A percentile compares a stretch with the other conserved stretches of the same genome.
These are phyloP conservation scores for Flaveria bidentis DNA, from an alignment of 129 eudicot genomes.

Conservation along the genomic window DNA sequence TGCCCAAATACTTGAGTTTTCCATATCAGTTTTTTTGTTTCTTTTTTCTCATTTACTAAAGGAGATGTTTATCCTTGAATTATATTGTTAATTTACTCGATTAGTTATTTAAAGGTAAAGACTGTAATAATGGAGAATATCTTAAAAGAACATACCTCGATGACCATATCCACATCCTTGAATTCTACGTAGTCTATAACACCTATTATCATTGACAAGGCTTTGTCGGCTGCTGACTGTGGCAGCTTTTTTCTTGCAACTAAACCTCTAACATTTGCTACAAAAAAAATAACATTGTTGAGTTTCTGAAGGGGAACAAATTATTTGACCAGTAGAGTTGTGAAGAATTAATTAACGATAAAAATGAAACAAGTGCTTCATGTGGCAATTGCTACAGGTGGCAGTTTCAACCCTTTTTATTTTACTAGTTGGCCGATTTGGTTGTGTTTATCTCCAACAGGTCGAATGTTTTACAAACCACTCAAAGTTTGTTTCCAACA, in stretches of 20 bases:
- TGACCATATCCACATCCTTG: constrained; percentile 89
- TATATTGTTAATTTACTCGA: neutral
- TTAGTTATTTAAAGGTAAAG: neutral
- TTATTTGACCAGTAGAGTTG: neutral
- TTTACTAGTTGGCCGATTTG: constrained; percentile 8
- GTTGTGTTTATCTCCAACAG: neutral
- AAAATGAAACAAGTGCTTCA: neutral
- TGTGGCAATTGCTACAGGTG: neutral
- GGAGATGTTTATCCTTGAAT: neutral
- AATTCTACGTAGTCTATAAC: constrained; percentile 83
- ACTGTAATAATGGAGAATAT: neutral
- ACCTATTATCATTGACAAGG: constrained; percentile 75
- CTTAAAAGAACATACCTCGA: constrained; percentile 56
- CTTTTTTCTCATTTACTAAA: neutral
- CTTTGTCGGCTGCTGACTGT: constrained; percentile 69
- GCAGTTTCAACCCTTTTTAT: neutral
- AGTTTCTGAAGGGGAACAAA: neutral
- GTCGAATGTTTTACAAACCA: neutral
- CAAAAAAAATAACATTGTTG: constrained; percentile 25
- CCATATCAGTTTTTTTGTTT: neutral
- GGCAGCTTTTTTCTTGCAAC: constrained; percentile 70
- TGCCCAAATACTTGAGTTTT: neutral
- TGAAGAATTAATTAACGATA: neutral
- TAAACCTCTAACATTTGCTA: constrained; percentile 68
- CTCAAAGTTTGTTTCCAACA: neutral